A percentile compares a stretch with the other conserved stretches of the same genome.
Conservation (phyloP, 352 stramenopile genomes). For the Phytophthora brassicae region DNA sequence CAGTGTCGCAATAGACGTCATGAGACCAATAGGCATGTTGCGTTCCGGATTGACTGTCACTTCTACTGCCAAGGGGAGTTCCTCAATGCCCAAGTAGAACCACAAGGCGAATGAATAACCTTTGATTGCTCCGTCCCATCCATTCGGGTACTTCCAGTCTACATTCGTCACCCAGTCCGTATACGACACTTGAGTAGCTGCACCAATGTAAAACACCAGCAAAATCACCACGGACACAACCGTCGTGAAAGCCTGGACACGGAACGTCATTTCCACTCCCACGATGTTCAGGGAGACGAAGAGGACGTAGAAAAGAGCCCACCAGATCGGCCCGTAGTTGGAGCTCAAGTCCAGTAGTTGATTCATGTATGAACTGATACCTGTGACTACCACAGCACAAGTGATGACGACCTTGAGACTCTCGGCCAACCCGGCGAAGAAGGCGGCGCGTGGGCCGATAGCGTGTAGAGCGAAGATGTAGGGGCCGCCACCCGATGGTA, state of each 20-base stretch:
- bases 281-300: conserved; percentile 65
- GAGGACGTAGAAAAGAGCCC: conserved; percentile 59
- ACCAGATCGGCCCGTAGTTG: conserved; percentile 53
- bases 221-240: conserved; percentile 58
- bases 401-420: conserved; percentile 75
- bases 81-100: conserved; percentile 75
- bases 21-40: conserved; percentile 60
- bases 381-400: conserved; percentile 57
- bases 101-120: conserved; percentile 69
- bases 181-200: conserved; percentile 62
- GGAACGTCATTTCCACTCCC: conserved; percentile 66
- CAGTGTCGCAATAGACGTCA: conserved; percentile 61
- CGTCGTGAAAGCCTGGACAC: conserved; percentile 58
- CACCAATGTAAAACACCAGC: conserved; percentile 66
- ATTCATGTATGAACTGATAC: conserved; percentile 71
- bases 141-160: conserved; percentile 51
- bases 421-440: conserved; percentile 66
- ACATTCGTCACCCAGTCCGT: conserved; percentile 45
- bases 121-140: conserved; percentile 51
- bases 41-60: conserved; percentile 63
- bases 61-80: conserved; percentile 63
- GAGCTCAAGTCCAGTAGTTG: conserved; percentile 46
- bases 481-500: conserved; percentile 52
- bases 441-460: conserved; percentile 50
- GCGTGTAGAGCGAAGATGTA: conserved; percentile 72